A percentile compares a stretch with the other conserved stretches of the same genome.
phyloP scores from a whole-genome alignment of 2,329 filamentous ascomycete genomes.

The Xylariaceae sp. region DNA sequence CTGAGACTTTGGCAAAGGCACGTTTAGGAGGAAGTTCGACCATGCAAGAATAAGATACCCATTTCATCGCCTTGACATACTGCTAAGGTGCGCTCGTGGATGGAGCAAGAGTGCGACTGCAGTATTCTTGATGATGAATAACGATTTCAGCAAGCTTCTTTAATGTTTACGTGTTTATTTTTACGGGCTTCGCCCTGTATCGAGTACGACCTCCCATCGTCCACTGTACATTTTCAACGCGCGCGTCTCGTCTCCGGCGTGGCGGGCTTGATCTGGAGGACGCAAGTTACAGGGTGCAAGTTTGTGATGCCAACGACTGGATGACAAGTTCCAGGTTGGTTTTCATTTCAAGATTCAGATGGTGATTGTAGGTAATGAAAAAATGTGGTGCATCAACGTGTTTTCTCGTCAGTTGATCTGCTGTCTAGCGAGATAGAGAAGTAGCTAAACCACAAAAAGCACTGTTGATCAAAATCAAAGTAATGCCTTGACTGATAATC shows the following conservation, averaged over 20 bases:
- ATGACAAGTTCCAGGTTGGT: constrained; percentile 9
- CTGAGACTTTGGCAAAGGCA: background rate
- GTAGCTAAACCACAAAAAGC: constrained; percentile 17
- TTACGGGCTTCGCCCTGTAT: constrained; percentile 21
- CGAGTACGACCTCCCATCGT: constrained; percentile 22
- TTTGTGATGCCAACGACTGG: constrained; percentile 13
- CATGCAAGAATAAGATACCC: constrained; percentile 27
- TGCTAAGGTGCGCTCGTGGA: constrained; percentile 13
- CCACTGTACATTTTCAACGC: constrained; percentile 30
- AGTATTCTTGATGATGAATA: constrained; percentile 13
- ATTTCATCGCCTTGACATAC: constrained; percentile 17
- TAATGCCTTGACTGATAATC: background rate
- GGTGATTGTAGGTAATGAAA: constrained; percentile 10
- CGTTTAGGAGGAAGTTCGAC: constrained; percentile 13
- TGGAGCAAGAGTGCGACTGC: constrained; percentile 17
- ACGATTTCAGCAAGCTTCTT: constrained; percentile 16
- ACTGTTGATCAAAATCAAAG: background rate
- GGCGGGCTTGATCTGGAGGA: constrained; percentile 15
- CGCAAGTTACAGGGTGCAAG: constrained; percentile 13
- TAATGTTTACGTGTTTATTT: constrained; percentile 36
- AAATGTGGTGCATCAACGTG: constrained; percentile 6
- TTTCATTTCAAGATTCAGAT: constrained; percentile 12
- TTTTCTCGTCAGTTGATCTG: constrained; percentile 1
- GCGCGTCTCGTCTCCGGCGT: constrained; percentile 28
- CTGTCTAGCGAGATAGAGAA: constrained; percentile 3